Conservation (phyloP, 306 rosid species). For the Sechiopsis laciniata region DNA sequence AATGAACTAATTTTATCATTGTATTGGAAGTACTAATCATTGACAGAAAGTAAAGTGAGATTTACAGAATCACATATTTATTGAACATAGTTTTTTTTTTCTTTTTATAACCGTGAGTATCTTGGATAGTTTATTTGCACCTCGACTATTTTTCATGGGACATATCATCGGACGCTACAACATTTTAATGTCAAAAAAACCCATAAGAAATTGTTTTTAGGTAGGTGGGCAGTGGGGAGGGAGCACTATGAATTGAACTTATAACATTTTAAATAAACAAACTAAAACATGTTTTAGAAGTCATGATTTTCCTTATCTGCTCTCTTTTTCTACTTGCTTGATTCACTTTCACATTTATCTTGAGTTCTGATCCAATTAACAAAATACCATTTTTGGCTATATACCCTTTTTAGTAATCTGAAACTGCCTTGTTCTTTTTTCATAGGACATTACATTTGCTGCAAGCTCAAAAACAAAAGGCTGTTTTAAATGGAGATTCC, state of each 20-base stretch:
- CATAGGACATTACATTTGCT: background rate
- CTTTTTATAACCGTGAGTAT: too few relatives aligned
- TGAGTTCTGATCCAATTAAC: background rate
- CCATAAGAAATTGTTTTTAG: too few relatives aligned
- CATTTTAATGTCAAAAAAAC: too few relatives aligned
- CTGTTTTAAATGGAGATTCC: constrained; percentile 16
- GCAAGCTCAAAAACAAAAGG: constrained; percentile 1
- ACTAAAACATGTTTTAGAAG: background rate
- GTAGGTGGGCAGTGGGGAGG: too few relatives aligned
- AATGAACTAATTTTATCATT: too few relatives aligned
- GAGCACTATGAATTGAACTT: too few relatives aligned
- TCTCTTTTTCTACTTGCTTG: background rate
- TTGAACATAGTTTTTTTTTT: background rate
- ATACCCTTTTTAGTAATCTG: background rate
- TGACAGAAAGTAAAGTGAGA: background rate
- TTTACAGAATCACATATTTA: background rate
- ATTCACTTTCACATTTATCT: background rate
- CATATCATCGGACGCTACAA: too few relatives aligned
- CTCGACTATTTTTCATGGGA: too few relatives aligned
- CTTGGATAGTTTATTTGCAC: too few relatives aligned
- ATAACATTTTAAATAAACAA: background rate
- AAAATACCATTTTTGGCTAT: background rate
- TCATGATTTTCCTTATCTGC: background rate
- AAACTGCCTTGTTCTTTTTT: background rate
- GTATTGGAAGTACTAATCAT: background rate